A percentile compares a stretch with the other conserved stretches of the same genome.
These are phyloP conservation scores for Climacium dendroides DNA, from an alignment of 225 moss, liverwort and hornwort species.

Conservation along the genomic window DNA sequence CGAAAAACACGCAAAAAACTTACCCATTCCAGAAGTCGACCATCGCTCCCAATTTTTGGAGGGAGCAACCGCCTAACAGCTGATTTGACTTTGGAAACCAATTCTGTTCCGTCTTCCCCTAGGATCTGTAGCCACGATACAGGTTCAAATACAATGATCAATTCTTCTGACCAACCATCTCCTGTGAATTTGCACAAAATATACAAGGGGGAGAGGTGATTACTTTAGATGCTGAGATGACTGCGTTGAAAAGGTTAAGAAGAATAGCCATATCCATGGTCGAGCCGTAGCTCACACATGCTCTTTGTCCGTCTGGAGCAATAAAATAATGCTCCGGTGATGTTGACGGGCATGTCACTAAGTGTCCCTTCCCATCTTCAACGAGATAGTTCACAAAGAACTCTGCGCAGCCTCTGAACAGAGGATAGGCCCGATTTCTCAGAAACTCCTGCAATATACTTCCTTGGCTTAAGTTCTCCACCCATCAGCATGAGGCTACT, in stretches of 20 bases:
- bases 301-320: slow-evolving; percentile 46
- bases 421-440: slow-evolving; percentile 53
- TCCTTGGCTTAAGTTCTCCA: background rate
- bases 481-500: background rate
- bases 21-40: slow-evolving; percentile 90
- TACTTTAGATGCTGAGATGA: slow-evolving; percentile 59
- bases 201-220: background rate
- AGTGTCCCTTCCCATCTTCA: slow-evolving; percentile 62
- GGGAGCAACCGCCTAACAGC: slow-evolving; percentile 50
- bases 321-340: slow-evolving; percentile 93
- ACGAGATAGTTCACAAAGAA: slow-evolving; percentile 78
- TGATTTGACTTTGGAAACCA: slow-evolving; percentile 33
- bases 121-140: slow-evolving; percentile 39
- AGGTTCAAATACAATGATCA: background rate
- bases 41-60: slow-evolving; percentile 64
- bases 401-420: slow-evolving; percentile 63
- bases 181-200: background rate
- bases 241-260: slow-evolving; percentile 52
- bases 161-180: background rate
- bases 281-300: slow-evolving; percentile 69
- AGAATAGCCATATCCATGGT: slow-evolving; percentile 92
- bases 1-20: background rate
- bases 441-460: slow-evolving; percentile 44
- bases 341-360: slow-evolving; percentile 84
- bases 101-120: slow-evolving; percentile 34